A percentile compares a stretch with the other conserved stretches of the same genome.
Conservation (phyloP, 345 rosid genomes). For the Limnanthes douglasii region DNA sequence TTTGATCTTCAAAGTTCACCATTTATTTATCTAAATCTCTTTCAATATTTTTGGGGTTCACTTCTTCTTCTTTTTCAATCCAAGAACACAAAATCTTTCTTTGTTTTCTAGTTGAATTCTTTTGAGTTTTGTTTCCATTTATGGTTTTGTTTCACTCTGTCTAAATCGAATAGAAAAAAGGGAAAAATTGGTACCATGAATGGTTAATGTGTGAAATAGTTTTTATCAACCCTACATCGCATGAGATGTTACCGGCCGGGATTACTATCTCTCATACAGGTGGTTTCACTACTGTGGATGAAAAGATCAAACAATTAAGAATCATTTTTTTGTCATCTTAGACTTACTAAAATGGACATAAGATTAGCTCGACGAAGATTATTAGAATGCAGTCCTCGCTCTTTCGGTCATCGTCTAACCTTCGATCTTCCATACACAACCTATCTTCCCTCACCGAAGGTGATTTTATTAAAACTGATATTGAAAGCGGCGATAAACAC, state of each 20-base stretch:
- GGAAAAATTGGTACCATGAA: neutral
- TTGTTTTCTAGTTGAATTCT: too few relatives aligned
- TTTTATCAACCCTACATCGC: conserved; percentile 17
- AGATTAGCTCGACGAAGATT: conserved; percentile 46
- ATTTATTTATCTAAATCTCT: too few relatives aligned
- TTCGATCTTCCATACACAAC: conserved; percentile 82
- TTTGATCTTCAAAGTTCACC: too few relatives aligned
- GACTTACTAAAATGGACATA: conserved; percentile 21
- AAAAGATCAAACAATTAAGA: too few relatives aligned
- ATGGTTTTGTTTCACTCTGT: neutral
- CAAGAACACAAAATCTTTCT: too few relatives aligned
- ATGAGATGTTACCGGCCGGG: conserved; percentile 31
- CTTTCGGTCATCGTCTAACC: conserved; percentile 68
- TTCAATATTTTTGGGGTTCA: too few relatives aligned
- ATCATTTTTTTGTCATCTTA: conserved; percentile 3
- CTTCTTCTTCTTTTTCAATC: too few relatives aligned
- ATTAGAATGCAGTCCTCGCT: conserved; percentile 75
- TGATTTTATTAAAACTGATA: conserved; percentile 20
- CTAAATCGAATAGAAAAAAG: neutral
- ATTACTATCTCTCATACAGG: conserved; percentile 44
- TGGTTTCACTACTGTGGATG: conserved; percentile 10
- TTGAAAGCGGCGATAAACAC: conserved; percentile 15
- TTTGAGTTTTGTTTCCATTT: too few relatives aligned
- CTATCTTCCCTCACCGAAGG: conserved; percentile 47
- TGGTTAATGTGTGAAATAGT: conserved; percentile 22